Conservation (phyloP, 768 basidiomycete species). For the Suillus weaverae region DNA sequence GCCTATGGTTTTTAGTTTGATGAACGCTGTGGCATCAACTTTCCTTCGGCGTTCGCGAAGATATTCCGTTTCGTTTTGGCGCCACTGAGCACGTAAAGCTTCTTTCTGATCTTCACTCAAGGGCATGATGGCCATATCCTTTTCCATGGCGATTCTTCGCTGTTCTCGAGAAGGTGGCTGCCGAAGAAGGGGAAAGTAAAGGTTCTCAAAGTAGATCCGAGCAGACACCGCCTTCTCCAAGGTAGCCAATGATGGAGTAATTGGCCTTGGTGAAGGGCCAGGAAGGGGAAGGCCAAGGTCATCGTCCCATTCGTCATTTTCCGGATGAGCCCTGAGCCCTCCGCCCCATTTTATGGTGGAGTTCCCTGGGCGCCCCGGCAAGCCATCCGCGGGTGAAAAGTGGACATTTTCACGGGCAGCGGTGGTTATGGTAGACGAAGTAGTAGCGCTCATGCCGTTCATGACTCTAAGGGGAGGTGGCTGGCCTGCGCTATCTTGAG, state of each 20-base stretch:
- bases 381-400: constrained; percentile 46
- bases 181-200: constrained; percentile 83
- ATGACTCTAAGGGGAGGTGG: constrained; percentile 69
- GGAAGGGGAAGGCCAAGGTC: constrained; percentile 26
- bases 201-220: constrained; percentile 91
- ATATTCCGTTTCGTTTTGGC: constrained; percentile 86
- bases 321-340: constrained; percentile 64
- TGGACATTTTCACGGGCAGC: constrained; percentile 70
- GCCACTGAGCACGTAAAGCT: constrained; percentile 71
- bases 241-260: constrained; percentile 86
- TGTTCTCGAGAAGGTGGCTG: constrained; percentile 85
- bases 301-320: constrained; percentile 59
- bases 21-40: constrained; percentile 83
- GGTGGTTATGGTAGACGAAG: constrained; percentile 73
- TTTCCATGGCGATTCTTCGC: constrained; percentile 83
- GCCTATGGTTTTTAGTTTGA: constrained; percentile 90
- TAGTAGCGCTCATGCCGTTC: constrained; percentile 70
- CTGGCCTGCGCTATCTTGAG: constrained; percentile 41
- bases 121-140: constrained; percentile 75
- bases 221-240: constrained; percentile 92
- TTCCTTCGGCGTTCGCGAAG: constrained; percentile 81
- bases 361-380: constrained; percentile 55
- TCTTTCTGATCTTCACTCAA: constrained; percentile 72
- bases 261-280: constrained; percentile 39
- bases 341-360: constrained; percentile 62